Base-by-base conservation (phyloP, 176 grass and related monocot species). In the Bromus sterilis region DNA sequence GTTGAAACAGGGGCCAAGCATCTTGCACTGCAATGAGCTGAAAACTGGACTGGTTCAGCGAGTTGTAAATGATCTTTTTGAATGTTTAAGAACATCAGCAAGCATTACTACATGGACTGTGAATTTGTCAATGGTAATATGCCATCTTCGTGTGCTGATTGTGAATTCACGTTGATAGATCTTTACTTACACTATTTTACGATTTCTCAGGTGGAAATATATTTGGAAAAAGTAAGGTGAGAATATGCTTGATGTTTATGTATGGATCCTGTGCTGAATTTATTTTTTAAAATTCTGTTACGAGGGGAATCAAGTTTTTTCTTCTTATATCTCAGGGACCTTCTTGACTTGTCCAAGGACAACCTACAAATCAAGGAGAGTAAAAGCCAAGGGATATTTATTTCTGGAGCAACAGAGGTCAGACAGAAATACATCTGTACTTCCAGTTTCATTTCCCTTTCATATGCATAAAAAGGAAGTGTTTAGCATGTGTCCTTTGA, bases 321-420 rank as follows among this genome's bases (percentile, higher is more conserved):
- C 23, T 82, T 4, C 23, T 56, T 53, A 12, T 87, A 80, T 87
- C 30, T 30, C 68, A 97, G 94, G 84, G 94, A 94, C 83, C 94
- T 97, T 89, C 87, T 97, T 77, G 92, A 97, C 89, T 85, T 94
- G 83, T 92, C 89, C 74, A 97, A 97, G 78, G 94, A 97, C 74
- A 97, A 92, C 82, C 78, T 94, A 36, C 91, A 94, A 46, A 97
- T 97, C 76, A 97, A 97, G 88, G 92, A 97, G 86, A 91, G 86
- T 65, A 92, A 88, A 85, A 86, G 44, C 74, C 92, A 91, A 73
- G 94, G 92, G 32, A 94, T 94, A 80, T 97, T 90, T 72, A 94
- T 97, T 89, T 85, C 73, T 84, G 92, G 94, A 42, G 92, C 92
- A 91, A 92, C 92, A 78, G 89, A 94, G 92, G 94, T 94, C 23